Evolutionary conservation across 768 basidiomycete genomes (phyloP).

Genomic region (Lactarius akahatsu): DNA sequence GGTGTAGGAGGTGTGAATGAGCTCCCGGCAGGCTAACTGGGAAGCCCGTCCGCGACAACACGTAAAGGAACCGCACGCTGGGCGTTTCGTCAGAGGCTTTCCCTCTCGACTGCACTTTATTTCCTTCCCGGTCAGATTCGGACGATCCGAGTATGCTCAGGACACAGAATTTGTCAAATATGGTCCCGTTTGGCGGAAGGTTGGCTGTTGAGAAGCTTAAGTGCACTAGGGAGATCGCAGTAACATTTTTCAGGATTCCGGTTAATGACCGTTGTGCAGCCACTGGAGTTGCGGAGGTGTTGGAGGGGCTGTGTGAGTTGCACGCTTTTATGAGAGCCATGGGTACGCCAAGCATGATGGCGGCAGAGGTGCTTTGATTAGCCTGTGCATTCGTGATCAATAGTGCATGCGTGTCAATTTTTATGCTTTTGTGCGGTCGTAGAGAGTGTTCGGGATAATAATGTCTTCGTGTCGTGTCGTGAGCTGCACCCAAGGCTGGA

Average conservation of each 20-base stretch:
- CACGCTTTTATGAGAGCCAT: constrained; percentile 70
- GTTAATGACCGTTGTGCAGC: constrained; percentile 71
- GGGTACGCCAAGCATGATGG: constrained; percentile 65
- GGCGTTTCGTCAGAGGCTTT: constrained; percentile 41
- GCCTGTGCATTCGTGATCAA: not conserved
- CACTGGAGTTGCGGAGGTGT: constrained; percentile 57
- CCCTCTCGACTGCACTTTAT: constrained; percentile 58
- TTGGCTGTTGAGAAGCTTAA: constrained; percentile 50
- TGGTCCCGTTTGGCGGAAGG: constrained; percentile 74
- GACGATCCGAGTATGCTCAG: constrained; percentile 28
- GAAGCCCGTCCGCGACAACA: constrained; percentile 59
- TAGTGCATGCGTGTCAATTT: not conserved
- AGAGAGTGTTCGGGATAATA: not conserved
- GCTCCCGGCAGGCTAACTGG: constrained; percentile 75
- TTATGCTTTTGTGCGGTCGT: too few relatives aligned
- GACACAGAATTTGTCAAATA: constrained; percentile 52
- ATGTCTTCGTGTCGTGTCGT: too few relatives aligned
- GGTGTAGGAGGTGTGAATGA: constrained; percentile 89
- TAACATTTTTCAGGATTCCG: constrained; percentile 60
- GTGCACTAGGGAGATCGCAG: not conserved
- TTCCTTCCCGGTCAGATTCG: constrained; percentile 28
- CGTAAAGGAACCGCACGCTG: constrained; percentile 75
- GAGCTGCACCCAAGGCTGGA: not conserved
- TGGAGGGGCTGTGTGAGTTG: constrained; percentile 61
- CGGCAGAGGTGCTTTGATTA: constrained; percentile 48